Conservation (phyloP, 2,329 filamentous ascomycete genomes). For the Scedosporium aurantiacum region DNA sequence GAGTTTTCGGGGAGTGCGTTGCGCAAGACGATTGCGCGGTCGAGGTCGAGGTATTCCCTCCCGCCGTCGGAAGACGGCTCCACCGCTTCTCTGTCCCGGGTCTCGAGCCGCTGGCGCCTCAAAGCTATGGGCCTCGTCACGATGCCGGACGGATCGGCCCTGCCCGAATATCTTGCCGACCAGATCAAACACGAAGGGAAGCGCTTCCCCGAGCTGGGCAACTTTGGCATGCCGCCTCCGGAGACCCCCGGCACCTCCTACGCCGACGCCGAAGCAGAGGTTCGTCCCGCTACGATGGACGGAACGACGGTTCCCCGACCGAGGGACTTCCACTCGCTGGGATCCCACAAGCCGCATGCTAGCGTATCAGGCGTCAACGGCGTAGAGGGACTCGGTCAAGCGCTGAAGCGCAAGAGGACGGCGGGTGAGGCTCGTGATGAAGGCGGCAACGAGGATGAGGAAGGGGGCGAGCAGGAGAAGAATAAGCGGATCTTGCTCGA, state of each 20-base stretch:
- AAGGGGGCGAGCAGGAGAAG: slow-evolving; percentile 13
- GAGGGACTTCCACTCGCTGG: neutral
- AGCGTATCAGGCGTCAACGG: slow-evolving; percentile 7
- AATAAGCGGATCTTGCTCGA: slow-evolving; percentile 30
- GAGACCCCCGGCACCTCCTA: neutral
- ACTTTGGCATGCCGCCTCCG: slow-evolving; percentile 20
- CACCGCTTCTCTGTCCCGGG: slow-evolving; percentile 21
- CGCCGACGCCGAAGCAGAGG: neutral
- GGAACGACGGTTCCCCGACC: neutral
- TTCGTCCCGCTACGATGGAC: slow-evolving; percentile 3
- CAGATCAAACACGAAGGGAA: slow-evolving; percentile 32
- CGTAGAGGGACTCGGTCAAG: slow-evolving; percentile 8
- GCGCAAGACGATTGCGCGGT: slow-evolving; percentile 3
- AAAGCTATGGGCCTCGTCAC: slow-evolving; percentile 41
- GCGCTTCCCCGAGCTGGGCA: slow-evolving; percentile 25
- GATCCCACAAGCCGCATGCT: neutral
- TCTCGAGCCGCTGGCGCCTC: slow-evolving; percentile 33
- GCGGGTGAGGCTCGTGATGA: slow-evolving; percentile 15
- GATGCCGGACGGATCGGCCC: slow-evolving; percentile 40
- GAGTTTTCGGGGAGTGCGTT: slow-evolving; percentile 11
- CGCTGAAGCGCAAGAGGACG: slow-evolving; percentile 21
- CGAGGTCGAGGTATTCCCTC: neutral
- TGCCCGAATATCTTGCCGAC: slow-evolving; percentile 38
- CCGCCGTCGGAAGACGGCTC: slow-evolving; percentile 6
- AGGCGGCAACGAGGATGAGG: slow-evolving; percentile 7